Conservation (phyloP, 2,329 filamentous ascomycete species). For the Ceratocystis diversiconidia region DNA sequence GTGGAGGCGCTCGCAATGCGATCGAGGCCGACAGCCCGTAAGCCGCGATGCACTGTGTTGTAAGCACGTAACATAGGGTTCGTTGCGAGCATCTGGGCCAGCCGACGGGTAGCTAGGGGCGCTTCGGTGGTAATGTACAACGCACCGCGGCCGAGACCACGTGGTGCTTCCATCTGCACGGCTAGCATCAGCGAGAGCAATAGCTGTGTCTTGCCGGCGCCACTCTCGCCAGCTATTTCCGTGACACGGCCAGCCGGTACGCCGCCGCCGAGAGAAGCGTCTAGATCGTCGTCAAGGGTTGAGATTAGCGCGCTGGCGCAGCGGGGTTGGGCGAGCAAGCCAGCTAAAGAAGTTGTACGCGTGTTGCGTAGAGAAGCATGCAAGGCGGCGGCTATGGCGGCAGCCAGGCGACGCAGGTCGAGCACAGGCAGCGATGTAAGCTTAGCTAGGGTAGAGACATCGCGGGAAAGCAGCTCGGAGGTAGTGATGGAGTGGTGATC, state of each 20-base stretch:
- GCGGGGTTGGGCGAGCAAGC: background rate
- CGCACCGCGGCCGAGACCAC: conserved; percentile 56
- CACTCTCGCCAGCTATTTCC: conserved; percentile 85
- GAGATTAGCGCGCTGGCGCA: conserved; percentile 41
- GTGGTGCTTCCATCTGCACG: conserved; percentile 63
- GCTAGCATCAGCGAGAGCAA: conserved; percentile 73
- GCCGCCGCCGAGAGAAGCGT: conserved; percentile 58
- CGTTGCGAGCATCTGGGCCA: conserved; percentile 58
- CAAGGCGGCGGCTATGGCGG: conserved; percentile 51
- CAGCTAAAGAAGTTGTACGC: background rate
- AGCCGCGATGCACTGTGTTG: conserved; percentile 32
- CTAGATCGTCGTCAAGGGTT: conserved; percentile 62
- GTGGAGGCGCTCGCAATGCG: conserved; percentile 68
- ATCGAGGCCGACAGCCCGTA: conserved; percentile 47
- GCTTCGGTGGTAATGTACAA: conserved; percentile 93
- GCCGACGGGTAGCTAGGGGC: conserved; percentile 63
- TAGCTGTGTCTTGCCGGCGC: conserved; percentile 89
- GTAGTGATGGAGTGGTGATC: conserved; percentile 67
- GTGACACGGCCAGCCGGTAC: conserved; percentile 69
- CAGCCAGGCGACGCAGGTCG: conserved; percentile 61
- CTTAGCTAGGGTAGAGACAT: conserved; percentile 69
- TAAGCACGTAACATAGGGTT: conserved; percentile 24
- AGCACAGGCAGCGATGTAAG: conserved; percentile 68
- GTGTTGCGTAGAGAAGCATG: conserved; percentile 41
- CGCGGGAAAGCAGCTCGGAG: conserved; percentile 72